phyloP scores from a whole-genome alignment of 2,329 filamentous ascomycete genomes.

The Ophiostoma perfectum region DNA sequence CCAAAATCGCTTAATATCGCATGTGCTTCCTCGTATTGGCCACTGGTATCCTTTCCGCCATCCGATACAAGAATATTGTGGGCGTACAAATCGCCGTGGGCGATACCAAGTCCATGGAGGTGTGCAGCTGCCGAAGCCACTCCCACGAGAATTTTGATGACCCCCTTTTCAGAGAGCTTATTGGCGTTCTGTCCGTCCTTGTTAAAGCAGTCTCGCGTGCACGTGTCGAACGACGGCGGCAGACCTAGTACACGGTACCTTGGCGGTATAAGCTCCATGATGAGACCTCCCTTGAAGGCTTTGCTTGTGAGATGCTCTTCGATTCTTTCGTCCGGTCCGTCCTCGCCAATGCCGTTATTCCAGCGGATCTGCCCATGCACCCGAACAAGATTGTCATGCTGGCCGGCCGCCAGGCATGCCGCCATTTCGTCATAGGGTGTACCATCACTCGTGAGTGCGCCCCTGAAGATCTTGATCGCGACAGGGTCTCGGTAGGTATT shows the following conservation, averaged over 20 bases:
- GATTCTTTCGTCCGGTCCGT: neutral
- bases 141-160: constrained; percentile 36
- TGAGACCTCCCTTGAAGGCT: constrained; percentile 37
- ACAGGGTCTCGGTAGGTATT: constrained; percentile 29
- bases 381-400: constrained; percentile 43
- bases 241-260: constrained; percentile 40
- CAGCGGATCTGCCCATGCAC: constrained; percentile 40
- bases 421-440: constrained; percentile 46
- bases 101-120: constrained; percentile 40
- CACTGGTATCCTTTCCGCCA: neutral
- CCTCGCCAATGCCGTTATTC: neutral
- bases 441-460: constrained; percentile 44
- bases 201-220: constrained; percentile 42
- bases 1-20: constrained; percentile 45
- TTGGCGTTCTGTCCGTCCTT: constrained; percentile 26
- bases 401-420: constrained; percentile 42
- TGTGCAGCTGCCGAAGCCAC: constrained; percentile 41
- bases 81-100: constrained; percentile 45
- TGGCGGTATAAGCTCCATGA: constrained; percentile 44
- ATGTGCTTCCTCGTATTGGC: constrained; percentile 29
- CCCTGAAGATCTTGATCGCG: constrained; percentile 46
- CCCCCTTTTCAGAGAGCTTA: constrained; percentile 31
- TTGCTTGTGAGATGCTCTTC: neutral
- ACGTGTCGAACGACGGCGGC: constrained; percentile 42
- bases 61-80: constrained; percentile 41